Evolutionary conservation across 202 grass and related monocot genomes (phyloP).

Genomic region (Cymbopogon flexuosus): DNA sequence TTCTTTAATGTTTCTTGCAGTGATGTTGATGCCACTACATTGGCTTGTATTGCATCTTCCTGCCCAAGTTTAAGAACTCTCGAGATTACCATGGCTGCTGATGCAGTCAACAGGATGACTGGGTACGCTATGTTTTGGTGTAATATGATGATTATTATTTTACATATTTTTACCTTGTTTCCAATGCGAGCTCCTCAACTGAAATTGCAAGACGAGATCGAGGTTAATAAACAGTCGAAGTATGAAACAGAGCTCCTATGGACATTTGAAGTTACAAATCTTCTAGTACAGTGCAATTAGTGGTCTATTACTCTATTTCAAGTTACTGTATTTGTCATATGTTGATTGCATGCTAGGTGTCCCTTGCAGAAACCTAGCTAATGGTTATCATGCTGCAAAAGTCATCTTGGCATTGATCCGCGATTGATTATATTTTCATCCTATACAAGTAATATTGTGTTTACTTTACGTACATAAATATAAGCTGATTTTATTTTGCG

Average conservation of each 20-base stretch:
- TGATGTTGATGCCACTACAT: constrained; percentile 63
- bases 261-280: constrained; percentile 11
- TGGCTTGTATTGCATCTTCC: constrained; percentile 65
- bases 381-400: not conserved
- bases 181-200: not conserved
- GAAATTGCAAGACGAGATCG: not conserved
- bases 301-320: constrained; percentile 7
- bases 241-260: not conserved
- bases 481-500: constrained; percentile 37
- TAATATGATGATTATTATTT: constrained; percentile 16
- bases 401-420: constrained; percentile 18
- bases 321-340: not conserved
- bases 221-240: not conserved
- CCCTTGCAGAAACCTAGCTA: constrained; percentile 9
- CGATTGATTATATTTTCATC: not conserved
- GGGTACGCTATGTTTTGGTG: constrained; percentile 52
- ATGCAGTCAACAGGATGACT: constrained; percentile 71
- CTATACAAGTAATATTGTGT: not conserved
- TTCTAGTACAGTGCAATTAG: not conserved
- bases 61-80: constrained; percentile 72
- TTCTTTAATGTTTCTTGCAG: constrained; percentile 50
- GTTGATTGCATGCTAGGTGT: not conserved
- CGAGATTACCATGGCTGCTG: constrained; percentile 66
- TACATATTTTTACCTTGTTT: not conserved
- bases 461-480: not conserved